These are phyloP conservation scores for Fusarium bactridioides DNA, from an alignment of 2,329 filamentous ascomycete species.

Conservation along the genomic window DNA sequence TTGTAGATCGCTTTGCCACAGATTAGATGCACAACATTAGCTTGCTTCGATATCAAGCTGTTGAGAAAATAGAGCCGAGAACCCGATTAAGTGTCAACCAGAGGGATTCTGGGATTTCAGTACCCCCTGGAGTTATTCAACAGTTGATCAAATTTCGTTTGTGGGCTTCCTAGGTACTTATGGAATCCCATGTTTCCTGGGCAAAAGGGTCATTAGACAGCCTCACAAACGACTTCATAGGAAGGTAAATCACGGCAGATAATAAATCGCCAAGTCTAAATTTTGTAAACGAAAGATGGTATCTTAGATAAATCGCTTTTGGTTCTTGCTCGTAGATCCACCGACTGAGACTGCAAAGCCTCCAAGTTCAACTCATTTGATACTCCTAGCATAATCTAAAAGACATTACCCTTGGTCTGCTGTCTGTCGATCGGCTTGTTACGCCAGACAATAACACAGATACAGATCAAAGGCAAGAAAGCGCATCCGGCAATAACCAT, in stretches of 20 bases:
- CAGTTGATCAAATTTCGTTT: not conserved
- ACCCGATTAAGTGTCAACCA: not conserved
- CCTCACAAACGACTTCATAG: not conserved
- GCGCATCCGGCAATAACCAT: constrained; percentile 54
- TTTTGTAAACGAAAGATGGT: not conserved
- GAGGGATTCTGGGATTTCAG: not conserved
- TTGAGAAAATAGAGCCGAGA: not conserved
- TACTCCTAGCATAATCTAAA: constrained; percentile 44
- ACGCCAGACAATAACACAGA: constrained; percentile 57
- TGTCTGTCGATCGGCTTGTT: constrained; percentile 57
- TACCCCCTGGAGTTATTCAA: not conserved
- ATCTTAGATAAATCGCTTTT: not conserved
- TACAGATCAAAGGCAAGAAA: constrained; percentile 44
- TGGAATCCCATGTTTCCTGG: not conserved
- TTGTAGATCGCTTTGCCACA: not conserved
- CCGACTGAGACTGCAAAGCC: not conserved
- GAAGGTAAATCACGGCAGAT: not conserved
- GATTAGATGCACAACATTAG: not conserved
- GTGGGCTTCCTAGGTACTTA: not conserved
- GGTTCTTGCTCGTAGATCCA: not conserved
- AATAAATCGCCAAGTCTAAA: not conserved
- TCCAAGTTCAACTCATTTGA: not conserved
- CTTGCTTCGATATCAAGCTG: not conserved
- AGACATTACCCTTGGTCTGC: constrained; percentile 61
- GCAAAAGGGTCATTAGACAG: not conserved